Evolutionary conservation across 306 rosid genomes (phyloP), one percentile per base, ranked within the genome.

Genomic region (Castanea mollissima): DNA sequence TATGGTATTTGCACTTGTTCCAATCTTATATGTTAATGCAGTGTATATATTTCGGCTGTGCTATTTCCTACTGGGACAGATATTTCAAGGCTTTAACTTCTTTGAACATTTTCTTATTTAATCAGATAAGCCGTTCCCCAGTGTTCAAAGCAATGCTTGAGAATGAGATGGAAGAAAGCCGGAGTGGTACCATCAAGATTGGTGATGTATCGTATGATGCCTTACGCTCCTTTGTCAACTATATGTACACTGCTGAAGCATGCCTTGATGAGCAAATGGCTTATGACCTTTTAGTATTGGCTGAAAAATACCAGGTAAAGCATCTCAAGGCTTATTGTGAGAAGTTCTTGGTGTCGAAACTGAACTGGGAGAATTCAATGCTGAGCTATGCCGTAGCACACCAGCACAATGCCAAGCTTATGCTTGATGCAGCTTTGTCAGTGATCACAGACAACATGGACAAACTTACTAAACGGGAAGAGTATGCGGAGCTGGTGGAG

Each of bases 91-190:
- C 23, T 35, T 34, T 2, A 67, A 34, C 15, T 34, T 71, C 56
- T 35, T 44, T 74, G 25, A 34, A 56, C 76, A 14, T 32, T 18
- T 49, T 12, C 52, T 25, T 59, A 38, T 57, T 4, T 14, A 19
- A 73, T 71, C 87, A 92, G 97, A 86, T 63, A 57, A 91, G 87
- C 62, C 95, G 97, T 69, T 94, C 99, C 46, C 97, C 90, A 4
- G 97, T 94, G 52, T 92, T 94, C 82, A 85, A 76, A 86, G 97
- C 95, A 55, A 92, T 94, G 95, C 91, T 94, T 0, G 97, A 92
- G 81, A 92, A 86, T 69, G 92, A 94, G 62, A 94, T 92, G 99
- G 86, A 86, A 65, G 95, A 94, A 86, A 90, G 92, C 72, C 90
- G 86, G 74, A 94, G 94, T 12, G 92, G 97, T 74, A 92, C 90